Evolutionary conservation across 2,329 filamentous ascomycete species (phyloP).

Genomic region (Aspergillus pseudoviridinutans): DNA sequence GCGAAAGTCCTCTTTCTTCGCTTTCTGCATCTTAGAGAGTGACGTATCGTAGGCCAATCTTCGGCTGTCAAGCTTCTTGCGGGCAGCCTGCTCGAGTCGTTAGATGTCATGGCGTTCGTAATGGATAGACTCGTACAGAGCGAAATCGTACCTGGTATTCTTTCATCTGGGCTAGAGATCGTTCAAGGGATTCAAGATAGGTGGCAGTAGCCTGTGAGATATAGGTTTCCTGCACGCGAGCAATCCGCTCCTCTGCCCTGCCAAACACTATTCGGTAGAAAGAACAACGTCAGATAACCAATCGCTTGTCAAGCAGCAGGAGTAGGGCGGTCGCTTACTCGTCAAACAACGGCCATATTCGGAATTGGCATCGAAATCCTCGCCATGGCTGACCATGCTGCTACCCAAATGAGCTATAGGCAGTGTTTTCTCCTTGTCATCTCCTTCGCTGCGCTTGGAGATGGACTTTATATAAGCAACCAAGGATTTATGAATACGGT

Average conservation of each 20-base stretch:
- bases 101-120: neutral
- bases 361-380: conserved; percentile 87
- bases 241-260: conserved; percentile 81
- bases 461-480: conserved; percentile 82
- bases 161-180: conserved; percentile 90
- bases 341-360: conserved; percentile 86
- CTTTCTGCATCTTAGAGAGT: conserved; percentile 84
- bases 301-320: neutral
- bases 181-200: conserved; percentile 90
- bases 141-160: conserved; percentile 74
- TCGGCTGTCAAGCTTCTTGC: conserved; percentile 90
- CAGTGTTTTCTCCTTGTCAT: conserved; percentile 83
- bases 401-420: conserved; percentile 76
- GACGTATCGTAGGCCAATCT: conserved; percentile 88
- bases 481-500: conserved; percentile 82
- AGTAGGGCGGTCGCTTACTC: conserved; percentile 46
- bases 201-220: conserved; percentile 70
- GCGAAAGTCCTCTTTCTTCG: conserved; percentile 88
- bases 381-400: conserved; percentile 82
- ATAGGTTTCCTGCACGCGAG: conserved; percentile 79
- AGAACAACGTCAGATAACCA: neutral
- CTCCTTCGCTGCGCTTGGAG: conserved; percentile 75
- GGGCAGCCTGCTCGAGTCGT: conserved; percentile 55
- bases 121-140: neutral
- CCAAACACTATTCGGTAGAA: conserved; percentile 59